Percentiles rank a stretch among this genome's conserved stretches.
Conservation (phyloP, 495 filamentous ascomycete genomes). For the Aspergillus sclerotiicarbonarius region DNA sequence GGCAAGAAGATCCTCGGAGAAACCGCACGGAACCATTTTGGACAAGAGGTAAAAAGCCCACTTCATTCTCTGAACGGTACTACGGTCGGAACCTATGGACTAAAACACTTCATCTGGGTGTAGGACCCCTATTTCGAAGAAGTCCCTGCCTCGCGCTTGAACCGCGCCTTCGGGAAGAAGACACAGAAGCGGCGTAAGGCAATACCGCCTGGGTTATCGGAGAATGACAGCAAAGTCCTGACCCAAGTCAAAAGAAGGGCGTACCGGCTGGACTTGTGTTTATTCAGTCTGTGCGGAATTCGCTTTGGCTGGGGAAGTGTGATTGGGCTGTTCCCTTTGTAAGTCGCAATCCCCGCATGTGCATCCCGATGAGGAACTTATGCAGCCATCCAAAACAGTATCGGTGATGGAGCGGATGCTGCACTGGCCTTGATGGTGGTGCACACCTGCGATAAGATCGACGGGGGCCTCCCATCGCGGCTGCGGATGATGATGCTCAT, state of each 20-base stretch:
- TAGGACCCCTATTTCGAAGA: constrained; percentile 74
- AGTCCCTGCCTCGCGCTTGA: constrained; percentile 66
- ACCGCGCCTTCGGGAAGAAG: constrained; percentile 55
- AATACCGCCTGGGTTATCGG: constrained; percentile 67
- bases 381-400: constrained; percentile 33
- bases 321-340: constrained; percentile 78
- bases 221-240: constrained; percentile 76
- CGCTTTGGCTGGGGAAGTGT: constrained; percentile 80
- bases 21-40: constrained; percentile 63
- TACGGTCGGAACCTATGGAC: neutral
- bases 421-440: constrained; percentile 63
- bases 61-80: neutral
- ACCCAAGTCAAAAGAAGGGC: constrained; percentile 76
- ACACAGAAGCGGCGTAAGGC: constrained; percentile 68
- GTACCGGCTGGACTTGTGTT: constrained; percentile 75
- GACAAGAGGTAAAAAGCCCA: constrained; percentile 56
- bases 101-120: constrained; percentile 2
- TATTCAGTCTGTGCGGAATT: constrained; percentile 72
- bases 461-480: constrained; percentile 62
- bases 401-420: constrained; percentile 73
- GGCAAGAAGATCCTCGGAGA: constrained; percentile 67
- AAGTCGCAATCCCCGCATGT: constrained; percentile 32
- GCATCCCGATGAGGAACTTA: constrained; percentile 11
- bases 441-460: constrained; percentile 60
- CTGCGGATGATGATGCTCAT: constrained; percentile 67